phyloP scores from a whole-genome alignment of 768 basidiomycete genomes.

The Naganishia antarctica region DNA sequence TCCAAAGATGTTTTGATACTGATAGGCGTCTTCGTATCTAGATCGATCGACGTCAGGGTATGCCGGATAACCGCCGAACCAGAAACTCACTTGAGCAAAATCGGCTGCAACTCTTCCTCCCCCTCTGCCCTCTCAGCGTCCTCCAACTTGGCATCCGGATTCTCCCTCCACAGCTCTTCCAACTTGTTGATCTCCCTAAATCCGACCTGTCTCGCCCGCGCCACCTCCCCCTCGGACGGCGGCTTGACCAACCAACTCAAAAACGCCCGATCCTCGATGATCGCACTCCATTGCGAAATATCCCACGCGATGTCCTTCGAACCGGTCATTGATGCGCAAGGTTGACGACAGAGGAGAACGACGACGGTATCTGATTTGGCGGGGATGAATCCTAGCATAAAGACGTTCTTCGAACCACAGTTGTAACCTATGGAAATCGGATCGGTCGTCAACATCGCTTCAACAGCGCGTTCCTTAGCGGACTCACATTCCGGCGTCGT shows the following conservation, averaged over 20 bases:
- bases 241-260: slow-evolving; percentile 99
- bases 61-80: not conserved
- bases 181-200: slow-evolving; percentile 95
- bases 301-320: slow-evolving; percentile 99
- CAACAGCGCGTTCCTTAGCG: too few relatives aligned
- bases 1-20: slow-evolving; percentile 99
- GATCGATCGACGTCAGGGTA: not conserved
- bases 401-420: slow-evolving; percentile 98
- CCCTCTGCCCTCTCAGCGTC: slow-evolving; percentile 96
- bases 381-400: slow-evolving; percentile 98
- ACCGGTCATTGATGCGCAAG: slow-evolving; percentile 79
- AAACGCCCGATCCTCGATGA: slow-evolving; percentile 97
- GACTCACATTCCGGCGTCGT: slow-evolving; percentile 83
- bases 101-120: slow-evolving; percentile 93
- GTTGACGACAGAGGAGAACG: slow-evolving; percentile 93
- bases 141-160: slow-evolving; percentile 86
- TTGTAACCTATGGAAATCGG: slow-evolving; percentile 59
- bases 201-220: slow-evolving; percentile 92
- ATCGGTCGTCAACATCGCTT: too few relatives aligned
- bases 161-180: slow-evolving; percentile 96
- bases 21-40: slow-evolving; percentile 93
- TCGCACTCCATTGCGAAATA: slow-evolving; percentile 91
- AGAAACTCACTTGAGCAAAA: slow-evolving; percentile 59
- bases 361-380: slow-evolving; percentile 99
- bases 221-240: slow-evolving; percentile 90